These are phyloP conservation scores for Emydomyces testavorans DNA, from an alignment of 2,329 filamentous ascomycete genomes.

Conservation along the genomic window DNA sequence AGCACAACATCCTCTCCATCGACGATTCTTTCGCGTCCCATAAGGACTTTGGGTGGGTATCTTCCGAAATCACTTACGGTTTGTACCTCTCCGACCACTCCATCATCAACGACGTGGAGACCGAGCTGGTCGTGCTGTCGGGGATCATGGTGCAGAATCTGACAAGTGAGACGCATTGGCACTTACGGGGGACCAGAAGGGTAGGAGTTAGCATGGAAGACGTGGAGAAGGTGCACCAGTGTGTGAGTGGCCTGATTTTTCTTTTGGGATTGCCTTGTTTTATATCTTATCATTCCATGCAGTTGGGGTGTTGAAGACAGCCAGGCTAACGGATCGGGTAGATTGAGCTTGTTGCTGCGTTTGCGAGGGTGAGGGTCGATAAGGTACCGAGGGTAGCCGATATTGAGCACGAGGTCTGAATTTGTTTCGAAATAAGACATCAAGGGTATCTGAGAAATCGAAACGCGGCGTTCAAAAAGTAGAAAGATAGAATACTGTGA, in stretches of 20 bases:
- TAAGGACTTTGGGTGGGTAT: slow-evolving; percentile 45
- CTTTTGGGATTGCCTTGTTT: neutral
- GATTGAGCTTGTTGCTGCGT: slow-evolving; percentile 14
- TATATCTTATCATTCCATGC: neutral
- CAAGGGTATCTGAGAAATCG: neutral
- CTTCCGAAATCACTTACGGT: slow-evolving; percentile 61
- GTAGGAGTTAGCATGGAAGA: slow-evolving; percentile 32
- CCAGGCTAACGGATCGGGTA: neutral
- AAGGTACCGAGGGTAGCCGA: slow-evolving; percentile 14
- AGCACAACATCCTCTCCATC: slow-evolving; percentile 33
- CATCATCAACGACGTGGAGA: slow-evolving; percentile 34
- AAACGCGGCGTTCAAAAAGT: neutral
- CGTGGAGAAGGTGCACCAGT: slow-evolving; percentile 26
- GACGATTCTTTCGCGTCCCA: slow-evolving; percentile 6
- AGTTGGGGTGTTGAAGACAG: neutral
- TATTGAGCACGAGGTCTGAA: slow-evolving; percentile 12
- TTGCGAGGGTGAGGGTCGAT: slow-evolving; percentile 13
- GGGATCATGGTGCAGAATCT: slow-evolving; percentile 38
- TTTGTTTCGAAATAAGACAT: neutral
- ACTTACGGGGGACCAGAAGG: slow-evolving; percentile 35
- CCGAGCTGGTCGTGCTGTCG: slow-evolving; percentile 35
- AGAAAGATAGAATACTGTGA: too few species aligned
- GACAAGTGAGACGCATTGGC: slow-evolving; percentile 34
- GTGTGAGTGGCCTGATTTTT: neutral
- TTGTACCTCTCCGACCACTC: slow-evolving; percentile 39